Conservation (phyloP, 2,329 filamentous ascomycete species). For the Leptoxyphium fumago region DNA sequence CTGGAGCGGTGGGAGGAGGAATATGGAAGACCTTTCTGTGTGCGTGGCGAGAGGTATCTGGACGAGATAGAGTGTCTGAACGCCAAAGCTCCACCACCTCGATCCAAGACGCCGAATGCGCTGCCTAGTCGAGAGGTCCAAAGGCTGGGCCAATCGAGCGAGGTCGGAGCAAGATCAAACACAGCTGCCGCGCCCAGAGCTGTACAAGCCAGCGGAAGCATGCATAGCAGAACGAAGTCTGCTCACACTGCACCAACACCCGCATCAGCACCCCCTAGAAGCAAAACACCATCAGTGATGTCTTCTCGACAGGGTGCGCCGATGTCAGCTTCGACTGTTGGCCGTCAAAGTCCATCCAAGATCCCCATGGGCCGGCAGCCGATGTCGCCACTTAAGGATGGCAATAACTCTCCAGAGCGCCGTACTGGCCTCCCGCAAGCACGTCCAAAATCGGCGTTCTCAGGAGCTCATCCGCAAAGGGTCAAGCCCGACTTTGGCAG, state of each 20-base stretch:
- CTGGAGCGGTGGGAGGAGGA: slow-evolving; percentile 86
- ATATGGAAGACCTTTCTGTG: slow-evolving; percentile 81
- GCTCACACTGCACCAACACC: not conserved
- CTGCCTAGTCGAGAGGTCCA: slow-evolving; percentile 14
- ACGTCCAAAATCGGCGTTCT: slow-evolving; percentile 13
- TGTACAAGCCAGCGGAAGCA: slow-evolving; percentile 23
- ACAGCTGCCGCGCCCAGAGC: slow-evolving; percentile 28
- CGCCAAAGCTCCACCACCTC: slow-evolving; percentile 39
- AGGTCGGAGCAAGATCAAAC: slow-evolving; percentile 17
- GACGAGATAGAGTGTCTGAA: slow-evolving; percentile 61
- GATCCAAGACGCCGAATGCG: slow-evolving; percentile 50
- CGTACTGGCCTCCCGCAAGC: slow-evolving; percentile 11
- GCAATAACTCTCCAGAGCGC: slow-evolving; percentile 71
- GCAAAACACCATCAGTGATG: slow-evolving; percentile 28
- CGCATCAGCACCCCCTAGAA: slow-evolving; percentile 14
- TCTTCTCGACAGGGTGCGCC: slow-evolving; percentile 10
- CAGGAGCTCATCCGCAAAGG: slow-evolving; percentile 20
- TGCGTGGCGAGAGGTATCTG: slow-evolving; percentile 82
- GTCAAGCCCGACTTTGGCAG: slow-evolving; percentile 30
- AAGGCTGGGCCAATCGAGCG: slow-evolving; percentile 13
- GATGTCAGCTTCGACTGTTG: slow-evolving; percentile 12
- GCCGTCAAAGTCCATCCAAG: slow-evolving; percentile 43
- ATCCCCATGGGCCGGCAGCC: slow-evolving; percentile 53
- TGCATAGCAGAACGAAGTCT: slow-evolving; percentile 4
- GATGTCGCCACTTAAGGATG: slow-evolving; percentile 52